Evolutionary conservation across 208 protist species (phyloP).

Genomic region (Trypanosoma lewisi): DNA sequence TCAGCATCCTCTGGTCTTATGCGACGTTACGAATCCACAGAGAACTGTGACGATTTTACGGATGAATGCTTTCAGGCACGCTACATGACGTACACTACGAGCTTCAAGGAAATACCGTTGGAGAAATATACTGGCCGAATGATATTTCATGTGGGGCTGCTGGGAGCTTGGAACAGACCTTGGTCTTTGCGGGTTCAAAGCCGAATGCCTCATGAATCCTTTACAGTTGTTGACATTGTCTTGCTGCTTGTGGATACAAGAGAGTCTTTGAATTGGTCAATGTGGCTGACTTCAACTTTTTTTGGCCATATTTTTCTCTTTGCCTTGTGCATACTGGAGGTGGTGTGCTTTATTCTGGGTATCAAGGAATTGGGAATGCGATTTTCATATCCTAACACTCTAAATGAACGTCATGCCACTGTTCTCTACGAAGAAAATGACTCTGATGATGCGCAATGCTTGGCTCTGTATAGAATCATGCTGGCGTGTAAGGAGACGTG

Average conservation of each 20-base stretch:
- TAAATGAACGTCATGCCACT: slow-evolving; percentile 13
- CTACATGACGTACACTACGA: slow-evolving; percentile 25
- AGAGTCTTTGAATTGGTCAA: background rate
- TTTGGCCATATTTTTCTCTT: slow-evolving; percentile 15
- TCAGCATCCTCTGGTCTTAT: background rate
- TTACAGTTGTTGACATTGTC: slow-evolving; percentile 20
- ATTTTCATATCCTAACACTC: background rate
- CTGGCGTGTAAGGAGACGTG: slow-evolving; percentile 12
- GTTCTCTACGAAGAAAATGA: slow-evolving; percentile 21
- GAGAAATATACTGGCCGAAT: slow-evolving; percentile 21
- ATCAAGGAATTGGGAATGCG: slow-evolving; percentile 26
- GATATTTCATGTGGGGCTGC: slow-evolving; percentile 1
- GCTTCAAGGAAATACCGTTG: slow-evolving; percentile 29
- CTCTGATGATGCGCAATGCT: slow-evolving; percentile 1
- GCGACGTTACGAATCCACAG: slow-evolving; percentile 12
- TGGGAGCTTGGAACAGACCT: slow-evolving; percentile 12
- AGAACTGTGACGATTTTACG: slow-evolving; percentile 18
- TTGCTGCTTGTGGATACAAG: slow-evolving; percentile 10
- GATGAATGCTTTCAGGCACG: slow-evolving; percentile 29
- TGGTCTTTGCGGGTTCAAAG: slow-evolving; percentile 18
- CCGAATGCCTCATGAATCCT: slow-evolving; percentile 21
- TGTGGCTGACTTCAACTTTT: slow-evolving; percentile 11
- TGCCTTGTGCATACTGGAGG: background rate
- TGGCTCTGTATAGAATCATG: slow-evolving; percentile 6
- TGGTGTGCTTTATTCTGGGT: slow-evolving; percentile 14